Percentiles rank a stretch among this genome's conserved stretches.
Evolutionary conservation across 176 grass and related monocot genomes (phyloP).

Genomic region (Poa pratensis): DNA sequence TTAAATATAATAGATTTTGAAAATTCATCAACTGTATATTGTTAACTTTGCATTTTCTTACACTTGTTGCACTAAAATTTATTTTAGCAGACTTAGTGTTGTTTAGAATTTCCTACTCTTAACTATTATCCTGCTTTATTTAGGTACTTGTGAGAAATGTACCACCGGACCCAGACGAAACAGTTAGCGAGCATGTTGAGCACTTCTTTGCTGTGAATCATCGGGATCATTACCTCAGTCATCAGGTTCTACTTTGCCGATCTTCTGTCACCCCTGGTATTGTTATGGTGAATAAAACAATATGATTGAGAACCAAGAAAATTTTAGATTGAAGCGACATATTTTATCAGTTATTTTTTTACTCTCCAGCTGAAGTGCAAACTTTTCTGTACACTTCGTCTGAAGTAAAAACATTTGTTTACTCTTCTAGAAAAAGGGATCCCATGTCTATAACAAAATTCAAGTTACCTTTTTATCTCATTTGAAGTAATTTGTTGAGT

Average conservation of each 20-base stretch:
- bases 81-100: slow-evolving; percentile 1
- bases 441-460: slow-evolving; percentile 31
- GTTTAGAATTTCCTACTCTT: slow-evolving; percentile 12
- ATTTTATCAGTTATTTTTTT: slow-evolving; percentile 18
- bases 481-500: slow-evolving; percentile 21
- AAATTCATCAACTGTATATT: slow-evolving; percentile 15
- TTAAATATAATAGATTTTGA: background rate
- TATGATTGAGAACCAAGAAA: slow-evolving; percentile 9
- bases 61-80: background rate
- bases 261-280: slow-evolving; percentile 3
- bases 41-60: slow-evolving; percentile 12
- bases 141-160: slow-evolving; percentile 96
- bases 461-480: background rate
- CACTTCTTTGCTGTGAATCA: slow-evolving; percentile 99
- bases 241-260: slow-evolving; percentile 68
- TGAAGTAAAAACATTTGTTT: slow-evolving; percentile 24
- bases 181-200: slow-evolving; percentile 95
- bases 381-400: slow-evolving; percentile 22
- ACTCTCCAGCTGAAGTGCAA: slow-evolving; percentile 13
- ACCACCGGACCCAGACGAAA: slow-evolving; percentile 85
- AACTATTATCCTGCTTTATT: slow-evolving; percentile 21
- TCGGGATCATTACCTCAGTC: slow-evolving; percentile 86
- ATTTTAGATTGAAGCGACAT: background rate
- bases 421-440: slow-evolving; percentile 11
- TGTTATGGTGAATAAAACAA: background rate